These are phyloP conservation scores for Begonia masoniana DNA, from an alignment of 306 rosid genomes.

Conservation along the genomic window DNA sequence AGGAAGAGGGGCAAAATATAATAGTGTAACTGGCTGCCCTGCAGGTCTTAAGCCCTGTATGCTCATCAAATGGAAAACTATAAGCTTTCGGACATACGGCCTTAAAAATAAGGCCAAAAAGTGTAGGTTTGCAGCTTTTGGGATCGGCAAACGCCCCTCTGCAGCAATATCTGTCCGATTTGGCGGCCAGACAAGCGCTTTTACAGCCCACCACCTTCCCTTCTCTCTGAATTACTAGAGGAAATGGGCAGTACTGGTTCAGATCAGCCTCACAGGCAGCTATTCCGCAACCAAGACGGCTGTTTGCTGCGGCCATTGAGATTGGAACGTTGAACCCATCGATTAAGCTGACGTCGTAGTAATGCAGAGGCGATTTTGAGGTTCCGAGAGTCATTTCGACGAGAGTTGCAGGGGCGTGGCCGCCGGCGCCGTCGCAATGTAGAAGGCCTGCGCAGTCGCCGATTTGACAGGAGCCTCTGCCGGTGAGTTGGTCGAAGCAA, in stretches of 20 bases:
- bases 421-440: slow-evolving; percentile 43
- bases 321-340: slow-evolving; percentile 59
- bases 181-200: slow-evolving; percentile 61
- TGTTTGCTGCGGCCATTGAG: slow-evolving; percentile 33
- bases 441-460: slow-evolving; percentile 56
- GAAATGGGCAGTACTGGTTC: slow-evolving; percentile 45
- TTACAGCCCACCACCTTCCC: slow-evolving; percentile 68
- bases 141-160: slow-evolving; percentile 41
- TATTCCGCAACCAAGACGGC: slow-evolving; percentile 25
- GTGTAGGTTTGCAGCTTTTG: slow-evolving; percentile 19
- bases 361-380: slow-evolving; percentile 29
- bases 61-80: slow-evolving; percentile 55
- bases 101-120: background rate
- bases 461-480: slow-evolving; percentile 40
- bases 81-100: slow-evolving; percentile 22
- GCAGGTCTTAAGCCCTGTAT: slow-evolving; percentile 40
- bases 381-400: slow-evolving; percentile 62
- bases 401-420: slow-evolving; percentile 54
- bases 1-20: slow-evolving; percentile 52
- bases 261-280: slow-evolving; percentile 48
- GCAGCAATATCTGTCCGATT: slow-evolving; percentile 48
- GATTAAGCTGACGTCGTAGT: slow-evolving; percentile 59
- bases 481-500: slow-evolving; percentile 25
- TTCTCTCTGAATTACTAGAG: slow-evolving; percentile 26
- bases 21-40: slow-evolving; percentile 36